Evolutionary conservation across 108 stramenopile species (phyloP).

Genomic region (Pseudonitzschia delicatissima): DNA sequence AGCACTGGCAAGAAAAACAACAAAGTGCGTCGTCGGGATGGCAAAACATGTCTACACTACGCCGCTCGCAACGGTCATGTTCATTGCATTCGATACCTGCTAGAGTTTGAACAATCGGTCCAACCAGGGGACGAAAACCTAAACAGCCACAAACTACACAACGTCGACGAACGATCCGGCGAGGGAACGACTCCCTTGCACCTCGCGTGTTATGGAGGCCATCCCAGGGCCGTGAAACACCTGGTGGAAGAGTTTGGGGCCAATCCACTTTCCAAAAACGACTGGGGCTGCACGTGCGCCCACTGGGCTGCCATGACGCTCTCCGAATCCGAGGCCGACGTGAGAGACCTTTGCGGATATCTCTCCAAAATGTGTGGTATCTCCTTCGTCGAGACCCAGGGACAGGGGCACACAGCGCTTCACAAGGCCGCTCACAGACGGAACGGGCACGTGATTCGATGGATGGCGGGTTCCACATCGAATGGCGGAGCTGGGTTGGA

Average conservation of each 20-base stretch:
- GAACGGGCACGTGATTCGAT: constrained; percentile 61
- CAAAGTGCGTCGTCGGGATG: constrained; percentile 74
- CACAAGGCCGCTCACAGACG: constrained; percentile 78
- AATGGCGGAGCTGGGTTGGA: constrained; percentile 33
- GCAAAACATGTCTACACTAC: constrained; percentile 84
- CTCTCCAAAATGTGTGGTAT: constrained; percentile 40
- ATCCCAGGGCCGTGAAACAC: constrained; percentile 49
- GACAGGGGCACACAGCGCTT: constrained; percentile 72
- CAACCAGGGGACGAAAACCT: background rate
- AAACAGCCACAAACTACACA: no score
- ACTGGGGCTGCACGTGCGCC: constrained; percentile 67
- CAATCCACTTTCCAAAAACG: constrained; percentile 36
- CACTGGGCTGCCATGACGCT: constrained; percentile 80
- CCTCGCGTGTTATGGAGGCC: constrained; percentile 80
- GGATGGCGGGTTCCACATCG: constrained; percentile 46
- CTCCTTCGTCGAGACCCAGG: constrained; percentile 49
- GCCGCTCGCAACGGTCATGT: constrained; percentile 82
- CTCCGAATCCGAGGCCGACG: constrained; percentile 27
- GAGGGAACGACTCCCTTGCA: constrained; percentile 87
- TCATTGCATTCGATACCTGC: constrained; percentile 26
- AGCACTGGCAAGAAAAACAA: constrained; percentile 1
- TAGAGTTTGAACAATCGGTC: constrained; percentile 1
- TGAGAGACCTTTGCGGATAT: constrained; percentile 48
- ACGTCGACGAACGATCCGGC: constrained; percentile 44
- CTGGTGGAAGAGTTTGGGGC: constrained; percentile 37